Percentiles rank a stretch among this genome's conserved stretches.
phyloP scores from a whole-genome alignment of 2,329 filamentous ascomycete genomes.

The Clarireedia sp. region DNA sequence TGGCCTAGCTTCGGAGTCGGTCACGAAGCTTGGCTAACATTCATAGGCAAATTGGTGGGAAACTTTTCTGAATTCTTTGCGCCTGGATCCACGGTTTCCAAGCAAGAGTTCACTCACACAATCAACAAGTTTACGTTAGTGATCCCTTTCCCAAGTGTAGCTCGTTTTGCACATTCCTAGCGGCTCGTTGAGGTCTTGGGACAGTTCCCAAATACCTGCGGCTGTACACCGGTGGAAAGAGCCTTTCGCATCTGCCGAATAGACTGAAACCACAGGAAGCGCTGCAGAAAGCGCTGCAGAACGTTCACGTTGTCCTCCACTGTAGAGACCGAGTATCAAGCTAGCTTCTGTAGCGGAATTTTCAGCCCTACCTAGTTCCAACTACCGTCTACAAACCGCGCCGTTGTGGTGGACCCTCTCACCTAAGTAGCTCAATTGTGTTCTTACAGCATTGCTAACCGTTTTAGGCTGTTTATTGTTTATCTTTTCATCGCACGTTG shows the following conservation, averaged over 20 bases:
- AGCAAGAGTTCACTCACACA: constrained; percentile 33
- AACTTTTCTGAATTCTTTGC: constrained; percentile 27
- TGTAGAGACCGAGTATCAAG: neutral
- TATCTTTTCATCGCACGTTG: constrained; percentile 63
- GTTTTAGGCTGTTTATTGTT: constrained; percentile 55
- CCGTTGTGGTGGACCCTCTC: neutral
- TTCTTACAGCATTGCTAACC: neutral
- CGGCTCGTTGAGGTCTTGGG: neutral
- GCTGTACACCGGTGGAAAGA: no score
- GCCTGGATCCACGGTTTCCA: constrained; percentile 28
- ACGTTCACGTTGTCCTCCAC: neutral
- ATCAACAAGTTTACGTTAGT: constrained; percentile 41
- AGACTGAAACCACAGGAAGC: no score
- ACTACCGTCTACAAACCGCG: neutral
- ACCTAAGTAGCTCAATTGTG: neutral
- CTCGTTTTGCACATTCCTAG: neutral
- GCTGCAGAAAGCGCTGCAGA: no score
- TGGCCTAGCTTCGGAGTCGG: neutral
- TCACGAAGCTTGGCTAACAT: neutral
- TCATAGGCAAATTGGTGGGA: constrained; percentile 26
- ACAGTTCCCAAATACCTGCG: neutral
- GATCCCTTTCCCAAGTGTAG: neutral
- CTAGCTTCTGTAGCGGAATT: no score
- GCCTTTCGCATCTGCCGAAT: no score
- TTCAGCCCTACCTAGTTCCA: no score